These are phyloP conservation scores for Grosmannia huntii DNA, from an alignment of 2,329 filamentous ascomycete genomes.

Conservation along the genomic window DNA sequence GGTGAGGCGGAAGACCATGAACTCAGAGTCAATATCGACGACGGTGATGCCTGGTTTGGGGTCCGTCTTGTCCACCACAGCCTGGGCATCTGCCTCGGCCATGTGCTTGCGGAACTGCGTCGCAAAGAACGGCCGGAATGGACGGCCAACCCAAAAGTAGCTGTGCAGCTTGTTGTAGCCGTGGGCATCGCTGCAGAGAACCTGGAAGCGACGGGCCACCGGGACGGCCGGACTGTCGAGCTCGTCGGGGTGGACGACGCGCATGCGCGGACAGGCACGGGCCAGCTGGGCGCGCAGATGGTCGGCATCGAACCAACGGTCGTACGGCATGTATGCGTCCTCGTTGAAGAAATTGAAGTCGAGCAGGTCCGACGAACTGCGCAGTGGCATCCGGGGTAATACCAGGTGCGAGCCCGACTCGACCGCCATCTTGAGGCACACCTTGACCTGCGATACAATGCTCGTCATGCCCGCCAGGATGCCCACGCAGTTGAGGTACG, in stretches of 20 bases:
- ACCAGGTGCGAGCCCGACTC: slow-evolving; percentile 19
- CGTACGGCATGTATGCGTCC: slow-evolving; percentile 19
- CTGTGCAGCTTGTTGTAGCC: slow-evolving; percentile 15
- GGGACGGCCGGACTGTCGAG: slow-evolving; percentile 9
- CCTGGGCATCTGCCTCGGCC: not conserved
- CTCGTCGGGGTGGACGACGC: slow-evolving; percentile 17
- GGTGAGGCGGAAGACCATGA: slow-evolving; percentile 22
- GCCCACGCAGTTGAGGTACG: slow-evolving; percentile 19
- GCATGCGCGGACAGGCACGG: slow-evolving; percentile 19
- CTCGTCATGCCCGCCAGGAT: slow-evolving; percentile 20
- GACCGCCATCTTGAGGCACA: slow-evolving; percentile 23
- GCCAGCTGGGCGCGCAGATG: slow-evolving; percentile 16
- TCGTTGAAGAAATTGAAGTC: slow-evolving; percentile 21
- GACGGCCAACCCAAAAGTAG: slow-evolving; percentile 20
- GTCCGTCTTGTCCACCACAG: too few species aligned
- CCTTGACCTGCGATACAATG: slow-evolving; percentile 22
- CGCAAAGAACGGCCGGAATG: slow-evolving; percentile 16
- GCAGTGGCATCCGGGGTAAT: slow-evolving; percentile 21
- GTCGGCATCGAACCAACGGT: slow-evolving; percentile 21
- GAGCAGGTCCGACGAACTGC: slow-evolving; percentile 17
- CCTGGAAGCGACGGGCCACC: slow-evolving; percentile 14
- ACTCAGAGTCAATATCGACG: slow-evolving; percentile 18
- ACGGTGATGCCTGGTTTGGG: slow-evolving; percentile 17
- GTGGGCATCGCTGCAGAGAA: slow-evolving; percentile 14
- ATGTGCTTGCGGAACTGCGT: slow-evolving; percentile 5